phyloP scores from a whole-genome alignment of 2,329 filamentous ascomycete genomes.

The Penicillium hordei region DNA sequence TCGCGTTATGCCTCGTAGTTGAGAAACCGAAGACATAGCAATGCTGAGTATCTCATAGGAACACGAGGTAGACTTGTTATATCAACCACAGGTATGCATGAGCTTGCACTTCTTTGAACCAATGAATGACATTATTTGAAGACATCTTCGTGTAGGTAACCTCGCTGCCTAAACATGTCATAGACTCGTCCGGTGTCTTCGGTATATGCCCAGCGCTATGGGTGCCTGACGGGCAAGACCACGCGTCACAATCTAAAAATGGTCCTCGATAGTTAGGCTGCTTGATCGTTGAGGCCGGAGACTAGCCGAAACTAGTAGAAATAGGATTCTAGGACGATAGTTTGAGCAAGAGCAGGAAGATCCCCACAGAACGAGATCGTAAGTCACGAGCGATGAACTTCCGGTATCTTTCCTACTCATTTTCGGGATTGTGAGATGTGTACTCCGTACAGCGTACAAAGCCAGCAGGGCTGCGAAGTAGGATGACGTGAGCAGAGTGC shows the following conservation, averaged over 20 bases:
- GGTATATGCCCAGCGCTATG: not conserved
- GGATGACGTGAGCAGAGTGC: slow-evolving; percentile 4
- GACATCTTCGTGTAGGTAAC: not conserved
- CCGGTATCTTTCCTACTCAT: not conserved
- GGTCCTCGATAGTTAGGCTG: not conserved
- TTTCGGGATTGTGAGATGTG: not conserved
- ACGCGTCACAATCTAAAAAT: not conserved
- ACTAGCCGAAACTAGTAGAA: not conserved
- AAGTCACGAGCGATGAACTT: not conserved
- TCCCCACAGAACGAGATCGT: not conserved
- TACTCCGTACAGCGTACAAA: not conserved
- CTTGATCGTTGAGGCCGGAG: not conserved
- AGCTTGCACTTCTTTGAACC: not conserved
- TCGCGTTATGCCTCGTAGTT: not conserved
- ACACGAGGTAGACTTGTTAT: not conserved
- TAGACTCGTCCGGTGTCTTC: not conserved
- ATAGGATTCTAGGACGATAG: not conserved
- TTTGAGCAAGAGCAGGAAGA: not conserved
- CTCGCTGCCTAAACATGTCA: not conserved
- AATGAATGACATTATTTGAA: not conserved
- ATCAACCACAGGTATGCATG: not conserved
- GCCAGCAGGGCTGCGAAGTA: not conserved
- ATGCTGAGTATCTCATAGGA: not conserved
- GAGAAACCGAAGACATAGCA: not conserved
- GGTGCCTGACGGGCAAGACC: not conserved